Evolutionary conservation across 768 basidiomycete species (phyloP), one percentile per base, ranked within the genome.

Genomic region (Suillus fuscotomentosus): DNA sequence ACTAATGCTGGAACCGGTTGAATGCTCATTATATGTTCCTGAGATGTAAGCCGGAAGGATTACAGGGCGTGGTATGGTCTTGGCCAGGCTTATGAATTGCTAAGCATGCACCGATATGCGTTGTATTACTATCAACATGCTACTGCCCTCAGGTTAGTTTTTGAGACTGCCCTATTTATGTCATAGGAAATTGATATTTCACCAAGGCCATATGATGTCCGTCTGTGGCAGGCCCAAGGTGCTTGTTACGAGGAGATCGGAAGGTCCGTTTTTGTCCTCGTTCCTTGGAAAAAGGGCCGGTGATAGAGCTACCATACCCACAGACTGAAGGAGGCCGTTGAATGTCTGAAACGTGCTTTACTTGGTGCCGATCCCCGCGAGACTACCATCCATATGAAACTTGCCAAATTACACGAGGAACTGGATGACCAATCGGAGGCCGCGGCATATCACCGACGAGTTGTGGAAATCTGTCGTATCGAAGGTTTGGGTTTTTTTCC

Each of bases 61-160:
- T 98, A 97, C 72, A 80, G 97, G 64, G 97, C 96, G 7, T 99
- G 97, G 97, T 98, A 96, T 77, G 97, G 97, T 42, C 88, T 99
- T 60, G 97, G 97, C 3, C 97, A 99, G 74, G 95, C 97, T 14
- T 99, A 99, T 73, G 97, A 99, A 71, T 83, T 99, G 27, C 79
- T 99, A 61, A 95, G 91, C 72, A 99, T 99, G 96, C 94, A 94
- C 67, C 89, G 94, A 72, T 99, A 99, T 78, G 91, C 97, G 6
- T 81, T 99, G 36, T 88, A 97, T 76, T 99, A 99, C 77, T 99
- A 96, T 73, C 96, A 98, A 72, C 88, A 94, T 71, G 96, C 97
- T 4, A 96, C 95, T 34, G 92, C 96, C 22, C 81, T 99, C 62
- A 83, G 95, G 94, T 95, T 70, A 63, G 77, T 63, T 45, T n/a